Conservation (phyloP, 441 rosid species). For the Jatropha multifida region DNA sequence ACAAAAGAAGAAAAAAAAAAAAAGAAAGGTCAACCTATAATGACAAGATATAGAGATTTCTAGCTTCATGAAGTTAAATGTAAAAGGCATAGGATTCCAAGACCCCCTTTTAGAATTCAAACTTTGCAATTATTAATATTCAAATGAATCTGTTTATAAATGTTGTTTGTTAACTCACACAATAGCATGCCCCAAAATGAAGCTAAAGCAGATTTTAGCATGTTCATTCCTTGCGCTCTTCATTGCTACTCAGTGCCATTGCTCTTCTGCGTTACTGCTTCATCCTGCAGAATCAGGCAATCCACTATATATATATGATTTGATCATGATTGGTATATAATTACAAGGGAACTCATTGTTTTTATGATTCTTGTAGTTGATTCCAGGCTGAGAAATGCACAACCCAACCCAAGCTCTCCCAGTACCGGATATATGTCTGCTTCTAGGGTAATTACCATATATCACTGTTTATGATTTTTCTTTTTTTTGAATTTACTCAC, state of each 20-base stretch:
- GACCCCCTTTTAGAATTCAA: background rate
- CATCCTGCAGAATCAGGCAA: conserved; percentile 29
- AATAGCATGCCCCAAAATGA: conserved; percentile 19
- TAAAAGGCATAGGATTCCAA: conserved; percentile 10
- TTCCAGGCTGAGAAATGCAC: conserved; percentile 1
- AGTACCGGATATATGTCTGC: background rate
- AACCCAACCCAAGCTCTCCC: background rate
- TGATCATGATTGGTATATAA: no score
- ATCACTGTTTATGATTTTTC: background rate
- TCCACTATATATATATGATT: background rate
- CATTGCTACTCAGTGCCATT: conserved; percentile 18
- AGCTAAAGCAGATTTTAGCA: conserved; percentile 12
- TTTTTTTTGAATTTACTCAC: background rate
- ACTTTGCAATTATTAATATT: conserved; percentile 1
- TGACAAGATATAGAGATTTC: conserved; percentile 4
- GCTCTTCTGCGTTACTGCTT: conserved; percentile 1
- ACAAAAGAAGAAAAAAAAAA: no score
- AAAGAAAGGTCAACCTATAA: conserved; percentile 8
- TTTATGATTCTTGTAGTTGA: conserved; percentile 12
- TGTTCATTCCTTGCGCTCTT: conserved; percentile 16
- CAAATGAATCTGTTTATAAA: conserved; percentile 6
- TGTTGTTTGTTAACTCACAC: background rate
- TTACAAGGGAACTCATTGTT: background rate
- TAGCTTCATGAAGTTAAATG: background rate
- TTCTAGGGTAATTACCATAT: conserved; percentile 6